phyloP scores from a whole-genome alignment of 1,284 basidiomycete genomes.

The Mixia osmundae region DNA sequence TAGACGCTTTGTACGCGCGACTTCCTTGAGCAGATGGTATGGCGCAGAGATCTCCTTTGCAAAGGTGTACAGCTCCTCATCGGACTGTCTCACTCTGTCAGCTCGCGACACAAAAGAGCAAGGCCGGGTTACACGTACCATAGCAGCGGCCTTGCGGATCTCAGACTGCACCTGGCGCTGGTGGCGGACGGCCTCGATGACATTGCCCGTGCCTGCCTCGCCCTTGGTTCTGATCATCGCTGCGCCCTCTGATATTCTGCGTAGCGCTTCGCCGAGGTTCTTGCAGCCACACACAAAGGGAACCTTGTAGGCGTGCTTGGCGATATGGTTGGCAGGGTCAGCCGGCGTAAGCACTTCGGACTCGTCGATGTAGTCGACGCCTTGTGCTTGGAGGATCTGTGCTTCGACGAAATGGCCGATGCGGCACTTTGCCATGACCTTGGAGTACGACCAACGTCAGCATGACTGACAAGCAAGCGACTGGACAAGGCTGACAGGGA shows the following conservation, averaged over 20 bases:
- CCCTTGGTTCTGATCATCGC: slow-evolving; percentile 90
- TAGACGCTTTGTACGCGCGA: slow-evolving; percentile 71
- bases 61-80: slow-evolving; percentile 79
- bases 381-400: slow-evolving; percentile 81
- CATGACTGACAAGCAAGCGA: neutral
- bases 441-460: neutral
- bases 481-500: slow-evolving; percentile 34
- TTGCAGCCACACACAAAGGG: slow-evolving; percentile 36
- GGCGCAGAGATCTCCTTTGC: slow-evolving; percentile 87
- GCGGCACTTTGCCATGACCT: slow-evolving; percentile 76
- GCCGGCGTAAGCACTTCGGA: slow-evolving; percentile 66
- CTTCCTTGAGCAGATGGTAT: slow-evolving; percentile 94
- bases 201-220: slow-evolving; percentile 90
- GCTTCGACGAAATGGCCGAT: slow-evolving; percentile 87
- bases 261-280: slow-evolving; percentile 57
- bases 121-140: too few relatives aligned
- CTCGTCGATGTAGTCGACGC: slow-evolving; percentile 88
- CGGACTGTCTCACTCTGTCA: too few relatives aligned
- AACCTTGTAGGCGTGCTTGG: slow-evolving; percentile 28
- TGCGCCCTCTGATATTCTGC: slow-evolving; percentile 89
- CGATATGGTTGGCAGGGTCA: slow-evolving; percentile 29
- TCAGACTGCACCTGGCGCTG: slow-evolving; percentile 59
- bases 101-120: slow-evolving; percentile 36
- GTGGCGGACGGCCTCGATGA: slow-evolving; percentile 89
- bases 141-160: slow-evolving; percentile 50